Evolutionary conservation across 192 early-diverging fungal species (phyloP).

Genomic region (Paraglomus occultum): DNA sequence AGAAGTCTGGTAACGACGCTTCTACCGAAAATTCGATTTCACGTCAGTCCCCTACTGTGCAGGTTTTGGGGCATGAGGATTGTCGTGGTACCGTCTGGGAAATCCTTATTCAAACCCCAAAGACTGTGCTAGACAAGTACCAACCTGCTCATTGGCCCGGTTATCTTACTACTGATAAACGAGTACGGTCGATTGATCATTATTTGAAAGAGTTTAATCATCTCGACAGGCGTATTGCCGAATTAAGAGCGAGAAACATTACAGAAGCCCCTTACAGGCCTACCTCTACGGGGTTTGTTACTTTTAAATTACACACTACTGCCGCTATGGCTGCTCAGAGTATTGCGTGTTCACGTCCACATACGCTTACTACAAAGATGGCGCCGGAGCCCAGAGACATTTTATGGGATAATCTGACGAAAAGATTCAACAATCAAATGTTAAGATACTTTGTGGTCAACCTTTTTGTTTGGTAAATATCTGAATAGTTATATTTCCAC

Average conservation of each 20-base stretch:
- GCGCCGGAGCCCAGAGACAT: constrained; percentile 66
- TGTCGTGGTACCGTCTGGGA: constrained; percentile 38
- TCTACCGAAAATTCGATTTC: not conserved
- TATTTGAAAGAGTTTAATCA: constrained; percentile 43
- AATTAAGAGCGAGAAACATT: constrained; percentile 39
- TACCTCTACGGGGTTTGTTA: constrained; percentile 59
- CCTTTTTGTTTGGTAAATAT: constrained; percentile 46
- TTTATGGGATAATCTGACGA: constrained; percentile 53
- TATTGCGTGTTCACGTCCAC: constrained; percentile 50
- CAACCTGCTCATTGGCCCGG: constrained; percentile 37
- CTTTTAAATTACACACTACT: constrained; percentile 54
- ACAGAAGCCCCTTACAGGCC: constrained; percentile 44
- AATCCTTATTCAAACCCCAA: constrained; percentile 31
- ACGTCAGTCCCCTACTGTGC: not conserved
- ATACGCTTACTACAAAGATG: constrained; percentile 46
- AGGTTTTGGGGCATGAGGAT: constrained; percentile 20
- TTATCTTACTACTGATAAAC: constrained; percentile 29
- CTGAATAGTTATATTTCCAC: not conserved
- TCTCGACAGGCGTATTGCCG: constrained; percentile 40
- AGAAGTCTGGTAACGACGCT: not conserved
- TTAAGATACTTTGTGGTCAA: constrained; percentile 45
- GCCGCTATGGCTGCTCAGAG: constrained; percentile 57
- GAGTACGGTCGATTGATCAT: constrained; percentile 37
- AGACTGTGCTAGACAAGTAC: constrained; percentile 31
- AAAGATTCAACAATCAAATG: constrained; percentile 42